phyloP scores from a whole-genome alignment of 768 basidiomycete genomes.

The Agaricus blazei region DNA sequence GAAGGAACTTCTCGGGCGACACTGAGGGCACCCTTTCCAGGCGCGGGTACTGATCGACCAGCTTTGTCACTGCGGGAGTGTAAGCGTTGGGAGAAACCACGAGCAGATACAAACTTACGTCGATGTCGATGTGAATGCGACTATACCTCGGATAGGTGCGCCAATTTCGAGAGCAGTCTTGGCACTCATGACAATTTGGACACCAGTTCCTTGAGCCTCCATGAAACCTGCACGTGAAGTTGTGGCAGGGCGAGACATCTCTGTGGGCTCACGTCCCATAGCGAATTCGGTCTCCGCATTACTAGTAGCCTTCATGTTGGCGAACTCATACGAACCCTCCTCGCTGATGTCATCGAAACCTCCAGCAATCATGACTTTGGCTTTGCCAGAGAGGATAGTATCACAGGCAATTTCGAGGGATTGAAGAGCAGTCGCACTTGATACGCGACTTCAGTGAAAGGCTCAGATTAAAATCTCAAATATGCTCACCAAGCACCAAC shows the following conservation, averaged over 20 bases:
- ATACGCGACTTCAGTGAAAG: not conserved
- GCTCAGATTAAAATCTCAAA: conserved; percentile 7
- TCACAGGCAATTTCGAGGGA: conserved; percentile 98
- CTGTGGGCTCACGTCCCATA: conserved; percentile 98
- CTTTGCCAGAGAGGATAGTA: conserved; percentile 90
- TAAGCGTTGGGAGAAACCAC: not conserved
- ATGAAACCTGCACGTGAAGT: conserved; percentile 96
- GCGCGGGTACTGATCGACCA: conserved; percentile 95
- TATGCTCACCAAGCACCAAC: conserved; percentile 89
- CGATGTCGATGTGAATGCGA: conserved; percentile 95
- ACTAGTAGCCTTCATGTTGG: conserved; percentile 99
- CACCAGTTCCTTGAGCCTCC: conserved; percentile 93
- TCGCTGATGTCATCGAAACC: conserved; percentile 98
- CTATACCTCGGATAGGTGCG: conserved; percentile 86
- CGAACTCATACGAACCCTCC: conserved; percentile 98
- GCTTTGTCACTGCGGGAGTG: conserved; percentile 78
- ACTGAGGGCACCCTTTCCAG: conserved; percentile 87
- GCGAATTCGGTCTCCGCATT: conserved; percentile 97
- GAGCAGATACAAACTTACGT: conserved; percentile 50
- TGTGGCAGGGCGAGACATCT: conserved; percentile 97
- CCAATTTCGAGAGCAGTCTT: conserved; percentile 95
- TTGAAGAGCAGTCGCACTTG: conserved; percentile 92
- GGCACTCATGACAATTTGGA: conserved; percentile 96
- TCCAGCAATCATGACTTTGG: conserved; percentile 98
- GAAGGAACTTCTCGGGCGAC: conserved; percentile 83